These are phyloP conservation scores for Magnaporthales sp. DNA, from an alignment of 2,329 filamentous ascomycete species.

Conservation along the genomic window DNA sequence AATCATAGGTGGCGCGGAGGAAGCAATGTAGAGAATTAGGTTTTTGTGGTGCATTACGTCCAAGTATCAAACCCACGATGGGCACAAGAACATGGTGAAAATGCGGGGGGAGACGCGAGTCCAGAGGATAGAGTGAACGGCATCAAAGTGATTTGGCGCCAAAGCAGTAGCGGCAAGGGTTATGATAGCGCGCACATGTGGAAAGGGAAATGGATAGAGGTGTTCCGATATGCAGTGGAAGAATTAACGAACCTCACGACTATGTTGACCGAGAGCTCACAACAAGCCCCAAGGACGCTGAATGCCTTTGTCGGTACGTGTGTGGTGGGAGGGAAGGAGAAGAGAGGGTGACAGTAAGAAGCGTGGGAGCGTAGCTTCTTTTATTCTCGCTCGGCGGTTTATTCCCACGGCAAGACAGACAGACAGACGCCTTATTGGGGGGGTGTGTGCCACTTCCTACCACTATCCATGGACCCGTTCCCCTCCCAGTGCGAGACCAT, in stretches of 20 bases:
- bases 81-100: not conserved
- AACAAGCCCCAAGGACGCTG: not conserved
- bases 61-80: not conserved
- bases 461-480: not conserved
- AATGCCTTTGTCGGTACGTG: not conserved
- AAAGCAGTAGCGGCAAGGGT: not conserved
- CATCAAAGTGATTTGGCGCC: not conserved
- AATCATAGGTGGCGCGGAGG: not conserved
- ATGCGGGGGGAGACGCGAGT: not conserved
- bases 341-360: conserved; percentile 10
- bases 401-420: not conserved
- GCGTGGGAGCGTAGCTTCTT: conserved; percentile 14
- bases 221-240: not conserved
- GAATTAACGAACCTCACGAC: conserved; percentile 25
- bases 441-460: not conserved
- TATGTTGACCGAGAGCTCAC: not conserved
- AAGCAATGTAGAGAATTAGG: not conserved
- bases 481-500: not conserved
- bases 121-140: not conserved
- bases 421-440: not conserved
- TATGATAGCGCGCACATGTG: conserved; percentile 2
- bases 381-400: conserved; percentile 10
- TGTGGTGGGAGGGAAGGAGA: conserved; percentile 24
- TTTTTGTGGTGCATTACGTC: not conserved
- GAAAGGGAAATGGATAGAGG: conserved; percentile 13